phyloP scores from a whole-genome alignment of 176 grass and related monocot species.

The Zoysia pacifica region DNA sequence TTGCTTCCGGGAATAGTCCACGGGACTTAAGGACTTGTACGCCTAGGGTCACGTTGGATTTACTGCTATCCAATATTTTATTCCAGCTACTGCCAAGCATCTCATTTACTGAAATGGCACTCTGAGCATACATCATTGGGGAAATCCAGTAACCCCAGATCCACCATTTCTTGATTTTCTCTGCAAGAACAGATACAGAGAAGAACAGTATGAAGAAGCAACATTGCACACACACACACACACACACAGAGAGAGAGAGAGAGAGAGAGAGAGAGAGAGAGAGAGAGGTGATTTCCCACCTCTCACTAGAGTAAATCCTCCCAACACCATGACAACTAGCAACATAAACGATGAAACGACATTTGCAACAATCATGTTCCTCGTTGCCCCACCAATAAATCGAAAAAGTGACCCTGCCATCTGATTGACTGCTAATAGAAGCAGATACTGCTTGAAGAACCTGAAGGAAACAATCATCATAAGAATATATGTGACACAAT shows the following conservation, averaged over 20 bases:
- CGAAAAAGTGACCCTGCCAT: conserved; percentile 70
- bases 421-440: conserved; percentile 70
- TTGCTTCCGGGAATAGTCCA: conserved; percentile 82
- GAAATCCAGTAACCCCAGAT: conserved; percentile 99
- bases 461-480: conserved; percentile 33
- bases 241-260: too few relatives aligned
- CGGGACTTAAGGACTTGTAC: conserved; percentile 56
- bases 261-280: too few relatives aligned
- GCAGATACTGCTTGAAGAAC: conserved; percentile 88
- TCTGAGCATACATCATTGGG: conserved; percentile 89
- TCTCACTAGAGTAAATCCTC: conserved; percentile 78
- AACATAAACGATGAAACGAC: conserved; percentile 72
- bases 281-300: conserved; percentile 42
- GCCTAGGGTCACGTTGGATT: conserved; percentile 50
- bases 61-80: conserved; percentile 42
- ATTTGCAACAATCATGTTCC: conserved; percentile 81
- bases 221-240: background rate
- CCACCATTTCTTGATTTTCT: conserved; percentile 94
- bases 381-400: conserved; percentile 58
- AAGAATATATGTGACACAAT: conserved; percentile 24
- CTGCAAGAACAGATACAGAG: conserved; percentile 41
- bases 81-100: conserved; percentile 80
- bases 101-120: conserved; percentile 79
- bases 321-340: conserved; percentile 68
- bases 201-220: background rate